Evolutionary conservation across 805 yeast genomes (phyloP).

Genomic region (Saitoella complicata): DNA sequence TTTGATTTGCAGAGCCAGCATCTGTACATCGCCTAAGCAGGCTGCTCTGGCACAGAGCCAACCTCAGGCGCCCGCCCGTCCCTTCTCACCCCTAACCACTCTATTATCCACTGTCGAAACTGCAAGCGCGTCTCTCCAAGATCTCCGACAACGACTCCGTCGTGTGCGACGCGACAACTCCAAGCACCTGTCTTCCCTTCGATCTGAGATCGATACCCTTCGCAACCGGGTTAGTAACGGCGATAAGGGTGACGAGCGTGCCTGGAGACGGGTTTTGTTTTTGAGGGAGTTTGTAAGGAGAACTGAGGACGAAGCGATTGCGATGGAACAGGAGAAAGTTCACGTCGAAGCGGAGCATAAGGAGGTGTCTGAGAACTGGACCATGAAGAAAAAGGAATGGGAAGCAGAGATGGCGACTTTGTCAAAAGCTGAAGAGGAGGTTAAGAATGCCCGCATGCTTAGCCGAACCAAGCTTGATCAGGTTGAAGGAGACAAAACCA

Average conservation of each 20-base stretch:
- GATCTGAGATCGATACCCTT: constrained; percentile 40
- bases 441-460: constrained; percentile 5
- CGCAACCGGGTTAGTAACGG: constrained; percentile 32
- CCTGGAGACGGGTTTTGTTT: constrained; percentile 34
- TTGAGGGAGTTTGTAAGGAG: constrained; percentile 31
- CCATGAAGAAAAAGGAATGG: no score
- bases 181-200: constrained; percentile 34
- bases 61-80: constrained; percentile 17
- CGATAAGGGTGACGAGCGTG: constrained; percentile 41
- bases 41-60: constrained; percentile 15
- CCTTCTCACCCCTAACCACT: constrained; percentile 45
- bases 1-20: constrained; percentile 7
- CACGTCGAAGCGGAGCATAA: constrained; percentile 10
- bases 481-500: constrained; percentile 7
- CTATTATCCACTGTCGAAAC: constrained; percentile 49
- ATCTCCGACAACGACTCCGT: constrained; percentile 42
- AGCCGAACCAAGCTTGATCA: constrained; percentile 12
- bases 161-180: constrained; percentile 42
- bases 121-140: constrained; percentile 40
- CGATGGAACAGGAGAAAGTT: constrained; percentile 14
- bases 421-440: background rate
- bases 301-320: constrained; percentile 18
- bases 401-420: constrained; percentile 9
- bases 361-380: constrained; percentile 1
- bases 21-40: constrained; percentile 11